A percentile compares a stretch with the other conserved stretches of the same genome.
Evolutionary conservation across 2,329 filamentous ascomycete species (phyloP).

Genomic region (Rhinocladiella mackenziei): DNA sequence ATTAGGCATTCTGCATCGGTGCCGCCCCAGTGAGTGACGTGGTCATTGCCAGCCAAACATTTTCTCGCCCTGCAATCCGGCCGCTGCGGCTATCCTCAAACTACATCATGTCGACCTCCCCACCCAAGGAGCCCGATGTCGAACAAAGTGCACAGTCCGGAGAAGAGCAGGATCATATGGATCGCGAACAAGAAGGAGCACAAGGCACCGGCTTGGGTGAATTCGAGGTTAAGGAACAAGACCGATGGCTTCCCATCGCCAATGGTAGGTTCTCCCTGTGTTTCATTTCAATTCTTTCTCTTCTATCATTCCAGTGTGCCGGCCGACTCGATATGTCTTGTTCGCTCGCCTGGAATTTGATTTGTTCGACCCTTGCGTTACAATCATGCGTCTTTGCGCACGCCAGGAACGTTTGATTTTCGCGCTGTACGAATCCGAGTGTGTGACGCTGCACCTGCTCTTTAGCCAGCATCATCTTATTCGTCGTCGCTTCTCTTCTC

Average conservation of each 20-base stretch:
- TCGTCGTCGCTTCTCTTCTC: slow-evolving; percentile 37
- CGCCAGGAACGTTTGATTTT: slow-evolving; percentile 26
- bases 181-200: slow-evolving; percentile 62
- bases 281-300: slow-evolving; percentile 32
- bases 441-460: slow-evolving; percentile 25
- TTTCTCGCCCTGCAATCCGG: slow-evolving; percentile 36
- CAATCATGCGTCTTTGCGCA: slow-evolving; percentile 33
- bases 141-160: slow-evolving; percentile 91
- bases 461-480: slow-evolving; percentile 32
- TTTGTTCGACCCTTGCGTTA: slow-evolving; percentile 50
- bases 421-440: slow-evolving; percentile 24
- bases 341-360: slow-evolving; percentile 39
- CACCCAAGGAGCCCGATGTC: slow-evolving; percentile 80
- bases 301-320: slow-evolving; percentile 2
- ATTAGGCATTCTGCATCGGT: slow-evolving; percentile 25
- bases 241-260: slow-evolving; percentile 98
- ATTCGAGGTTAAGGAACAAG: slow-evolving; percentile 99
- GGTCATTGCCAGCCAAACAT: slow-evolving; percentile 39
- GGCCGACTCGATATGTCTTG: no score
- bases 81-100: slow-evolving; percentile 37
- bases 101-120: slow-evolving; percentile 91
- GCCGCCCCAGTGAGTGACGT: slow-evolving; percentile 39
- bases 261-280: slow-evolving; percentile 77
- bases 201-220: slow-evolving; percentile 75
- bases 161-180: slow-evolving; percentile 87